Evolutionary conservation across 1,139 yeast species (phyloP), one percentile per base, ranked within the genome.

Genomic region (Yamadazyma diospyri): DNA sequence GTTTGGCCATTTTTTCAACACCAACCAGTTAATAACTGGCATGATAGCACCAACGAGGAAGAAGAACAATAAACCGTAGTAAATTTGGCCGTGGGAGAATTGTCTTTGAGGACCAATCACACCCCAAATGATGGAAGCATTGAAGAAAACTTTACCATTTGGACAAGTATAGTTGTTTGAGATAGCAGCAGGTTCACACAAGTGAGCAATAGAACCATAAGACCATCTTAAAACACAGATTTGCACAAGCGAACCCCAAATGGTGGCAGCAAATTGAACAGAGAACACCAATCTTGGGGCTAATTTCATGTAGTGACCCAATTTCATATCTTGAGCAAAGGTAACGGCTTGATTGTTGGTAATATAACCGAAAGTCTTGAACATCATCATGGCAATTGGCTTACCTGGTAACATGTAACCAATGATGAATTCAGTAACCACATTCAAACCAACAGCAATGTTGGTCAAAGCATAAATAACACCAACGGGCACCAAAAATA

Each of bases 271-370:
- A 37, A 72, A 51, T 53, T 72, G 78, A 18, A 69, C 67, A 35
- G 57, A 48, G 48, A 73, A 72, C 47, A 64, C 46, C 15, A 42
- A 34, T 36, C 70, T 57, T 30, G 78, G 78, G 15, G 71, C 64
- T 22, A 69, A 55, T 50, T 72, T 73, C 73, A 72, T 67, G 54
- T 73, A 73, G 42, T 72, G 69, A 24, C 77, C 78, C 48, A 73
- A 58, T 48, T 73, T 74, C 67, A 72, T 61, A 53, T 73, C 78
- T 51, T 72, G 74, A 22, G 71, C 70, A 44, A 70, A 62, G 21
- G 70, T 62, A 32, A 72, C 61, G n/a, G 78, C 78, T 51, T 73
- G 79, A 45, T 64, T 65, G 57, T 71, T 72, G 37, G 76, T 72
- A 45, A 72, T 72, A 50, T 70, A 67, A 35, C 72, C 72, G 38